Conservation (phyloP, 345 rosid species). For the Anacardium occidentale region DNA sequence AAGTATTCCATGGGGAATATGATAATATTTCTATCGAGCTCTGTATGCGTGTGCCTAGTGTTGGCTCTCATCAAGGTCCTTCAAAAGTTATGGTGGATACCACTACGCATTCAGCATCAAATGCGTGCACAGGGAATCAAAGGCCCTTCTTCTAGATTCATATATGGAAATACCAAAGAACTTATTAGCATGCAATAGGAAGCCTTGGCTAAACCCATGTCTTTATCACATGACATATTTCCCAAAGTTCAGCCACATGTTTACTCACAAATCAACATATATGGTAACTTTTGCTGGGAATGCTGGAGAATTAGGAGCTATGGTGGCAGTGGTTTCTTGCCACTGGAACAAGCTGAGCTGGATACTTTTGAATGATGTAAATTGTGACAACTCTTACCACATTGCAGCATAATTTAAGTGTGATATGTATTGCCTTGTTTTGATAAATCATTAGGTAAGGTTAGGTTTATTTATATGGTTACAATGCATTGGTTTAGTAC, state of each 20-base stretch:
- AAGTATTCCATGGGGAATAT: conserved; percentile 15
- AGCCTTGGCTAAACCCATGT: conserved; percentile 21
- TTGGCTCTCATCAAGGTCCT: conserved; percentile 18
- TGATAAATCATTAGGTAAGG: too few species aligned
- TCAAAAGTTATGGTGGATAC: conserved; percentile 36
- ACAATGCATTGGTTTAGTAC: too few species aligned
- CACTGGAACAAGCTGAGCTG: too few species aligned
- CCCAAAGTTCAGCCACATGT: conserved; percentile 29
- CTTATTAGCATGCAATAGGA: conserved; percentile 17
- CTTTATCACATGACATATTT: conserved; percentile 23
- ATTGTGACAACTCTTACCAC: too few species aligned
- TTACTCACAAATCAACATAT: conserved; percentile 23
- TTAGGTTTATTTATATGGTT: too few species aligned
- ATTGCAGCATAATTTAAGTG: too few species aligned
- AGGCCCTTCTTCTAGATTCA: conserved; percentile 40
- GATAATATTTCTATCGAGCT: conserved; percentile 1
- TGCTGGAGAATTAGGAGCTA: too few species aligned
- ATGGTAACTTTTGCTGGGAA: too few species aligned
- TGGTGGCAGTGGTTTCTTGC: too few species aligned
- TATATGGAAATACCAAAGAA: conserved; percentile 38
- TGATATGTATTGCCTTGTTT: too few species aligned
- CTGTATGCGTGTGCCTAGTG: conserved; percentile 18
- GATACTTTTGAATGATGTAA: too few species aligned
- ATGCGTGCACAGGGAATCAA: conserved; percentile 27
- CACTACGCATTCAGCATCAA: conserved; percentile 13